Conservation (phyloP, 2,329 filamentous ascomycete genomes). For the Ophiosphaerella narmari region DNA sequence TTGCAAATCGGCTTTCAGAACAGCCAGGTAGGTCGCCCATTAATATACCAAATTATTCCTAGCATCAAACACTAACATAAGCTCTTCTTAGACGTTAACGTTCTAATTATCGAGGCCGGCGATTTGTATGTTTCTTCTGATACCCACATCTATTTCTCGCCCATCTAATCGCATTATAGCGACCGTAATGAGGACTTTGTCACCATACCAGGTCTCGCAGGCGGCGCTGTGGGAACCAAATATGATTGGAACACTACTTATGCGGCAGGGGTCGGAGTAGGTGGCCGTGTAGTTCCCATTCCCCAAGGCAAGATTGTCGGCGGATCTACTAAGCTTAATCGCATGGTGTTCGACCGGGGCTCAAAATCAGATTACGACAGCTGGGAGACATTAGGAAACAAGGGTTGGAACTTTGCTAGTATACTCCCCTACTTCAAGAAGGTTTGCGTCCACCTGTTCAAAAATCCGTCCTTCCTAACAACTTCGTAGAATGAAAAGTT, state of each 20-base stretch:
- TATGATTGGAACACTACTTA: conserved; percentile 34
- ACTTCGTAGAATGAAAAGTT: conserved; percentile 23
- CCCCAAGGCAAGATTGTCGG: conserved; percentile 27
- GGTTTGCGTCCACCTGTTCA: conserved; percentile 4
- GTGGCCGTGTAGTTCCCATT: conserved; percentile 16
- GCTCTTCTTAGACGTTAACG: conserved; percentile 14
- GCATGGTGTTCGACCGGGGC: conserved; percentile 39
- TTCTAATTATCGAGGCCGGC: conserved; percentile 31
- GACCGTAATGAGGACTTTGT: conserved; percentile 27
- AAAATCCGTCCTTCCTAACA: conserved; percentile 3
- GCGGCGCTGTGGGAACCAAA: conserved; percentile 27
- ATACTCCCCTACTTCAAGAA: conserved; percentile 34
- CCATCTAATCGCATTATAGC: conserved; percentile 11
- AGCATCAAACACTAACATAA: not conserved
- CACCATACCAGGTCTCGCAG: conserved; percentile 30
- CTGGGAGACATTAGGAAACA: conserved; percentile 31
- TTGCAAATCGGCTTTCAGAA: conserved; percentile 36
- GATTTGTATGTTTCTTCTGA: conserved; percentile 15
- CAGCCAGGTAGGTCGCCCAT: conserved; percentile 12
- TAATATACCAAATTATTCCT: too few species aligned
- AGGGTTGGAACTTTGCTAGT: conserved; percentile 32
- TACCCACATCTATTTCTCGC: not conserved
- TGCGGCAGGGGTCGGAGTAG: conserved; percentile 11
- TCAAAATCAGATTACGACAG: conserved; percentile 37
- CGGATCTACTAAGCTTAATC: conserved; percentile 46